Conservation (phyloP, 148 eudicot genomes). For the Tetragonia tetragonoides region DNA sequence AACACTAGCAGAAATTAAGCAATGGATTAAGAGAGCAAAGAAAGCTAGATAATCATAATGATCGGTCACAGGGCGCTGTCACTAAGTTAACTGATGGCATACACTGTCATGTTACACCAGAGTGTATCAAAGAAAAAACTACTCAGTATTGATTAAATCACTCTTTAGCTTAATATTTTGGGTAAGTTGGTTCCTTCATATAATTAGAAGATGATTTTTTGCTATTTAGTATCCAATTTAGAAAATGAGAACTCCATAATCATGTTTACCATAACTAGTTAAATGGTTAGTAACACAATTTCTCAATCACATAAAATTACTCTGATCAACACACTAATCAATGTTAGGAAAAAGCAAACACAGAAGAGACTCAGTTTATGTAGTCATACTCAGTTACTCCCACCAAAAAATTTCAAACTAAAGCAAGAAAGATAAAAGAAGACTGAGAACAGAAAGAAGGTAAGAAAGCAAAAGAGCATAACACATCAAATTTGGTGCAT, state of each 20-base stretch:
- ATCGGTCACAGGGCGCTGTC: too few species aligned
- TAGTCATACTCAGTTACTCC: not conserved
- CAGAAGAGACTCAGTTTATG: not conserved
- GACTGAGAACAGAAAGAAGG: conserved; percentile 7
- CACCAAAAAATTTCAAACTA: conserved; percentile 16
- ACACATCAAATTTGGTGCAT: conserved; percentile 17
- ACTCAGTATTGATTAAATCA: too few species aligned
- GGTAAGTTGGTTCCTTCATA: too few species aligned
- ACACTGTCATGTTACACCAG: too few species aligned
- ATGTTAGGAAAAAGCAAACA: conserved; percentile 6
- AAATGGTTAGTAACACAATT: not conserved
- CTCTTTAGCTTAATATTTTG: too few species aligned
- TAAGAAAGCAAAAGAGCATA: not conserved
- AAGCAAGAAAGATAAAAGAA: conserved; percentile 18
- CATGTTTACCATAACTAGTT: not conserved
- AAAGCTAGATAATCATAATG: too few species aligned
- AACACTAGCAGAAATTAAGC: too few species aligned
- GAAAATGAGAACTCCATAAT: too few species aligned
- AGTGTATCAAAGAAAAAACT: too few species aligned
- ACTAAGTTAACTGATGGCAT: too few species aligned
- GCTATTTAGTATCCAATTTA: too few species aligned
- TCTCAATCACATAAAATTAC: not conserved
- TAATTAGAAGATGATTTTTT: not conserved
- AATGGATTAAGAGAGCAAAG: too few species aligned
- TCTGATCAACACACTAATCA: not conserved